Evolutionary conservation across 1,139 yeast genomes (phyloP).

Genomic region (Saccharomyces hybrid): DNA sequence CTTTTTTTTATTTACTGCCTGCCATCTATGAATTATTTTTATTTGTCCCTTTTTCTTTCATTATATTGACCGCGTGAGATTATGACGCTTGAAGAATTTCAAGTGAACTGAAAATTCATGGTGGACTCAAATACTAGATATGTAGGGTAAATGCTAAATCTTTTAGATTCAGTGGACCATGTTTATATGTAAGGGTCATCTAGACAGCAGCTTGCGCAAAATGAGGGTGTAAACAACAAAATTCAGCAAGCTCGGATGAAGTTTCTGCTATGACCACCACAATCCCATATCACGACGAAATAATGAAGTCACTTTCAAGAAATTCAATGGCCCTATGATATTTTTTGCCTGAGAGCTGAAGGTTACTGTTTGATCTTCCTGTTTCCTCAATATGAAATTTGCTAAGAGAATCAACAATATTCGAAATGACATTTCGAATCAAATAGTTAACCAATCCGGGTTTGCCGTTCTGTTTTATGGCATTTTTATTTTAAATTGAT

Average conservation of each 20-base stretch:
- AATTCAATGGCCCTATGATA: not conserved
- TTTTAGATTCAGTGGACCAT: too few species aligned
- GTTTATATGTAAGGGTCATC: not conserved
- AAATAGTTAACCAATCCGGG: not conserved
- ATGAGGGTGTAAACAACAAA: not conserved
- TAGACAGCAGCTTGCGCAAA: not conserved
- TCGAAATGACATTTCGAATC: not conserved
- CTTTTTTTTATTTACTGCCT: not conserved
- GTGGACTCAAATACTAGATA: not conserved
- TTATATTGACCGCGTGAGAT: not conserved
- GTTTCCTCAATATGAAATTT: not conserved
- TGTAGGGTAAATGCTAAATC: not conserved
- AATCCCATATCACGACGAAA: not conserved
- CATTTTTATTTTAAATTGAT: not conserved
- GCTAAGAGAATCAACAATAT: not conserved
- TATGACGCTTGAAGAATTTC: not conserved
- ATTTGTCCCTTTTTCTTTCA: not conserved
- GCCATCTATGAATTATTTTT: not conserved
- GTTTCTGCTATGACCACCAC: not conserved
- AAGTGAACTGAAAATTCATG: not conserved
- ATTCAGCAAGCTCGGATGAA: not conserved
- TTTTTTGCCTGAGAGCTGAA: not conserved
- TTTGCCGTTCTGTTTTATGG: not conserved
- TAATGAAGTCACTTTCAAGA: not conserved
- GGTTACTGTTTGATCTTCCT: not conserved